These are phyloP conservation scores for Yamadazyma sp. DNA, from an alignment of 805 yeast genomes.

Conservation along the genomic window DNA sequence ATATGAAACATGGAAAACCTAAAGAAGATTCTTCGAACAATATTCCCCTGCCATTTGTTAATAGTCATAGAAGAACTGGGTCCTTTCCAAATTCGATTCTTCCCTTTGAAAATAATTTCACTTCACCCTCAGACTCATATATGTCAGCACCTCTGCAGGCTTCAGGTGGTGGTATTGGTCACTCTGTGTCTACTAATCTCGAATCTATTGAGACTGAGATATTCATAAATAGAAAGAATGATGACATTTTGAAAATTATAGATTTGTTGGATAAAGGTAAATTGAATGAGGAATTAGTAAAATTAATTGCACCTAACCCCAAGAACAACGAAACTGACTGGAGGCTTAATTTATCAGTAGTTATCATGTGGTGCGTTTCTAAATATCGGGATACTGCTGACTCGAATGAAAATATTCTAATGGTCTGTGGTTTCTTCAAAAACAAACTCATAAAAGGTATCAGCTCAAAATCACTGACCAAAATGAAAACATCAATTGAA, in stretches of 20 bases:
- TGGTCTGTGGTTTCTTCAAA: constrained; percentile 45
- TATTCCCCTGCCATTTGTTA: background rate
- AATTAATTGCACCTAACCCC: constrained; percentile 21
- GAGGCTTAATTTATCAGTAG: constrained; percentile 32
- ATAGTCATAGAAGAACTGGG: constrained; percentile 10
- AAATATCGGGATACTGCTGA: constrained; percentile 29
- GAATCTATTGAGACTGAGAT: constrained; percentile 16
- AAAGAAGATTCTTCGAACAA: constrained; percentile 1
- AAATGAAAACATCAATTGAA: constrained; percentile 44
- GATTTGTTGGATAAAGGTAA: constrained; percentile 33
- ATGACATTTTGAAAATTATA: constrained; percentile 33
- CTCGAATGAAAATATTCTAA: constrained; percentile 30
- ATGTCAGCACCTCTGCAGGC: background rate
- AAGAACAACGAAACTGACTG: constrained; percentile 19
- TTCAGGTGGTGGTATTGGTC: background rate
- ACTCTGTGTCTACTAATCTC: constrained; percentile 4
- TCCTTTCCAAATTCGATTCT: constrained; percentile 10
- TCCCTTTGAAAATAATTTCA: constrained; percentile 3
- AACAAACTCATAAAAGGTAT: constrained; percentile 28
- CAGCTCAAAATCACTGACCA: constrained; percentile 15
- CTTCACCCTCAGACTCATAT: constrained; percentile 5
- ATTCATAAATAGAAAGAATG: constrained; percentile 20
- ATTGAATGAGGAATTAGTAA: constrained; percentile 27
- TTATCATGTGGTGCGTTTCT: constrained; percentile 40
- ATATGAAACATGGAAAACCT: constrained; percentile 23